Conservation (phyloP, 1,284 basidiomycete species). For the Apiotrichum laibachii region DNA sequence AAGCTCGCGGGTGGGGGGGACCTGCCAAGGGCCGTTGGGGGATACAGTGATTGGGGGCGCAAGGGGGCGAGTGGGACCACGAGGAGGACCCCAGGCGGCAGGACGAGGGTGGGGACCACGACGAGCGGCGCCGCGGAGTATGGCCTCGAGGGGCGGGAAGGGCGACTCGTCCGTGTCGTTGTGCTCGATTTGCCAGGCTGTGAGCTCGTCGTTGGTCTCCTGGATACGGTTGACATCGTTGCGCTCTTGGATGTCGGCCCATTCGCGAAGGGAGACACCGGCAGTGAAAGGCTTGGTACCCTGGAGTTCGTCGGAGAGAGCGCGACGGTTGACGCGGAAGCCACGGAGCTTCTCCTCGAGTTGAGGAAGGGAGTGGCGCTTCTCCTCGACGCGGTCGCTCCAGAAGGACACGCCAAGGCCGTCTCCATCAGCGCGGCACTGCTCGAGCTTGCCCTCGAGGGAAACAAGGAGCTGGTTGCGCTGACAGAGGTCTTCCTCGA, state of each 20-base stretch:
- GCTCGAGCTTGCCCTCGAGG: constrained; percentile 37
- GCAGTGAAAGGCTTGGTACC: constrained; percentile 9
- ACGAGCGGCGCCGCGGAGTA: constrained; percentile 21
- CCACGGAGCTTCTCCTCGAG: constrained; percentile 27
- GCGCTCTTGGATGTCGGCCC: constrained; percentile 24
- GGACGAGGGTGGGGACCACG: constrained; percentile 10
- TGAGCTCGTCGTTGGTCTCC: constrained; percentile 37
- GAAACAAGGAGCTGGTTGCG: constrained; percentile 34
- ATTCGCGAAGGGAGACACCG: constrained; percentile 26
- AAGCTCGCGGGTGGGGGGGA: constrained; percentile 12
- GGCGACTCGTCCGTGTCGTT: constrained; percentile 12
- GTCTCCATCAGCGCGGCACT: constrained; percentile 30
- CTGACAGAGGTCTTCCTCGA: constrained; percentile 36
- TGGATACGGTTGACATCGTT: constrained; percentile 11
- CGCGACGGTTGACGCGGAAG: constrained; percentile 21
- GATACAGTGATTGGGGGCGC: background rate
- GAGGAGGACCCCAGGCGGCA: background rate
- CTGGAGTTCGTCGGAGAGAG: constrained; percentile 33
- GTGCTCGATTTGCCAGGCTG: constrained; percentile 37
- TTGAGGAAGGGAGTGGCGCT: constrained; percentile 29
- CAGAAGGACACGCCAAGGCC: constrained; percentile 37
- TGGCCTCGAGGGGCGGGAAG: constrained; percentile 43
- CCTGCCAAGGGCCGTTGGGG: constrained; percentile 6
- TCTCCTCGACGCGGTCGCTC: constrained; percentile 39
- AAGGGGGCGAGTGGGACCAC: background rate